These are phyloP conservation scores for Neurospora sp. DNA, from an alignment of 495 filamentous ascomycete species.

Conservation along the genomic window DNA sequence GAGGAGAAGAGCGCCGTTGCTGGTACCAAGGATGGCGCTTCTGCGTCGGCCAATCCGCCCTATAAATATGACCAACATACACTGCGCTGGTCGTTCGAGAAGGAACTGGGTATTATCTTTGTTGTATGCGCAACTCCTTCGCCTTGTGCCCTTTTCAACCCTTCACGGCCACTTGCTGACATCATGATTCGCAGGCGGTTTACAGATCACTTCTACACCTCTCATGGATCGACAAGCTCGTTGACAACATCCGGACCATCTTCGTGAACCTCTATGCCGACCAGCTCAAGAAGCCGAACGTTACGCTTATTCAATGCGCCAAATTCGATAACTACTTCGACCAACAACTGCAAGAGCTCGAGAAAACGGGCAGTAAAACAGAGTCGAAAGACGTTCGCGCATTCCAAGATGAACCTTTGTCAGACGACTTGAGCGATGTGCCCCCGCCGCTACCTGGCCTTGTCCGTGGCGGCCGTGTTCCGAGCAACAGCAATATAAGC, in stretches of 20 bases:
- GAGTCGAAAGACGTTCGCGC: conserved; percentile 19
- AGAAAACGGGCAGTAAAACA: conserved; percentile 35
- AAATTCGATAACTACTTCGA: conserved; percentile 90
- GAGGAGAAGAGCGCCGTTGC: conserved; percentile 67
- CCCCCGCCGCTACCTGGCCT: conserved; percentile 36
- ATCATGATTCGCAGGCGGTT: conserved; percentile 59
- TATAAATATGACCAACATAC: conserved; percentile 94
- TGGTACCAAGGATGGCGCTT: conserved; percentile 45
- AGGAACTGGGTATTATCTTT: conserved; percentile 90
- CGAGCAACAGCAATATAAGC: conserved; percentile 4
- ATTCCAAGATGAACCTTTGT: conserved; percentile 32
- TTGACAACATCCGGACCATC: conserved; percentile 85
- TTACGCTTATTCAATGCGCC: conserved; percentile 61
- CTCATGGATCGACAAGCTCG: conserved; percentile 91
- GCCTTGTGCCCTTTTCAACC: not conserved
- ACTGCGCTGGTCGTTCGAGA: conserved; percentile 82
- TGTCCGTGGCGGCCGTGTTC: conserved; percentile 17
- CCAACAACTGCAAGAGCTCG: conserved; percentile 78
- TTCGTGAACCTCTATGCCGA: conserved; percentile 84
- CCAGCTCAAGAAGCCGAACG: conserved; percentile 72
- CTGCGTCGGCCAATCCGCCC: conserved; percentile 50
- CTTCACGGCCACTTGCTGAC: conserved; percentile 7
- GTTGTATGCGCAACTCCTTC: conserved; percentile 52
- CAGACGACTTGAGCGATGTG: conserved; percentile 28
- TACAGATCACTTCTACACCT: conserved; percentile 93